phyloP scores from a whole-genome alignment of 2,329 filamentous ascomycete species.

The Cladosporium sp. region DNA sequence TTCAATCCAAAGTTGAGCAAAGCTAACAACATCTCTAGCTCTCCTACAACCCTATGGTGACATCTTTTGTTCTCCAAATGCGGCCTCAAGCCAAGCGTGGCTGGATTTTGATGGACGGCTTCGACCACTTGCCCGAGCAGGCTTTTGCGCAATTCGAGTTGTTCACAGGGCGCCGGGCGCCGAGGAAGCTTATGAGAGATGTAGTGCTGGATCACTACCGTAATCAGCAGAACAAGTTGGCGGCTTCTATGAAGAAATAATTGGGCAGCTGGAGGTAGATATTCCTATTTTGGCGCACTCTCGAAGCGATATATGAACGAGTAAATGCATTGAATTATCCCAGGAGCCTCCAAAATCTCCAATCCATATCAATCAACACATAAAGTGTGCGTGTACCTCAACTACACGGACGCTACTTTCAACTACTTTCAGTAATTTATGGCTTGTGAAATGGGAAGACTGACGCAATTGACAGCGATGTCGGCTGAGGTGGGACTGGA shows the following conservation, averaged over 20 bases:
- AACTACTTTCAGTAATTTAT: too few species aligned
- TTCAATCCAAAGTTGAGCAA: background rate
- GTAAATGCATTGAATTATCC: too few species aligned
- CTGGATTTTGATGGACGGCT: slow-evolving; percentile 71
- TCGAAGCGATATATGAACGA: too few species aligned
- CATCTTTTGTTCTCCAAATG: slow-evolving; percentile 65
- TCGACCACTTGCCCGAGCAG: slow-evolving; percentile 73
- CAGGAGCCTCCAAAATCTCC: too few species aligned
- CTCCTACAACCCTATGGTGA: slow-evolving; percentile 68
- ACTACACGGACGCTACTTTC: too few species aligned
- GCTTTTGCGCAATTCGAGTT: slow-evolving; percentile 78
- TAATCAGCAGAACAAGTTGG: slow-evolving; percentile 11
- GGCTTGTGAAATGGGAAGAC: too few species aligned
- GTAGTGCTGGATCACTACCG: slow-evolving; percentile 46
- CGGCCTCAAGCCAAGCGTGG: slow-evolving; percentile 54
- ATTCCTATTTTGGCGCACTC: too few species aligned
- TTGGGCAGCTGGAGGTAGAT: background rate
- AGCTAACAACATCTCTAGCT: slow-evolving; percentile 20
- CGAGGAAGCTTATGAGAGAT: slow-evolving; percentile 64
- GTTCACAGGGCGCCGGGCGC: slow-evolving; percentile 69
- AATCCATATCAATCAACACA: too few species aligned
- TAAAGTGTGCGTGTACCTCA: too few species aligned
- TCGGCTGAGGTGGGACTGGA: too few species aligned
- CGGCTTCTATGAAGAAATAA: background rate
- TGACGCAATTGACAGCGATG: too few species aligned